Evolutionary conservation across 768 basidiomycete genomes (phyloP), one percentile per base, ranked within the genome.

Genomic region (Boletus subparvulus): DNA sequence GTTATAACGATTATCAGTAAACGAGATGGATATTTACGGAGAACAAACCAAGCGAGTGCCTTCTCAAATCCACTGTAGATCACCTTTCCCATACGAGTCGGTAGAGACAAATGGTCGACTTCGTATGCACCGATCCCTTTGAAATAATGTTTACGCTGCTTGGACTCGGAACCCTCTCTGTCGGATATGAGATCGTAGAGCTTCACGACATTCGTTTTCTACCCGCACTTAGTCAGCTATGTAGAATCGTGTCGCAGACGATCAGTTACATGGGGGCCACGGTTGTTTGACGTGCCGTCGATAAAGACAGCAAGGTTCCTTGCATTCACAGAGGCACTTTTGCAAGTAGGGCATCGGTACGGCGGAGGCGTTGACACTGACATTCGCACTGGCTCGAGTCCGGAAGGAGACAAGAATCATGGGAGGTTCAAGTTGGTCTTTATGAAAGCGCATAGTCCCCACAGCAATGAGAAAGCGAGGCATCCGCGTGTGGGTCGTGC

Each of bases 191-290:
- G 59, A 21, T 52, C 56, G 55, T 69, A 68, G 0, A 75, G 59
- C 42, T 73, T 72, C n/a, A 67, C 45, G 45, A 75, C 66, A 42
- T 73, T 72, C 7, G 74, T 70, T 47, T 71, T 66, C 74, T 75
- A 44, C 10, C 14, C 4, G 7, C 1, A 24, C 6, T 28, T 6
- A 3, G 21, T 50, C 16, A 49, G n/a, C 13, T 19, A 4, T 13
- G 10, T 19, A n/a, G 32, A 2, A 17, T 13, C 1, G 3, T 32
- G 12, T 10, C 2, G 12, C 6, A 7, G 16, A 17, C 4, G 32
- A 21, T 71, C 76, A 39, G 55, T 52, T 21, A 85, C 87, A 69
- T 76, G 59, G 78, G 16, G 19, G 21, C 54, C 60, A 49, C 50
- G 47, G 40, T 48, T 33, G 44, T 63, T 63, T 2, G 57, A 59